A percentile compares a stretch with the other conserved stretches of the same genome.
These are phyloP conservation scores for Bipolaris oryzae DNA, from an alignment of 2,329 filamentous ascomycete species.

Conservation along the genomic window DNA sequence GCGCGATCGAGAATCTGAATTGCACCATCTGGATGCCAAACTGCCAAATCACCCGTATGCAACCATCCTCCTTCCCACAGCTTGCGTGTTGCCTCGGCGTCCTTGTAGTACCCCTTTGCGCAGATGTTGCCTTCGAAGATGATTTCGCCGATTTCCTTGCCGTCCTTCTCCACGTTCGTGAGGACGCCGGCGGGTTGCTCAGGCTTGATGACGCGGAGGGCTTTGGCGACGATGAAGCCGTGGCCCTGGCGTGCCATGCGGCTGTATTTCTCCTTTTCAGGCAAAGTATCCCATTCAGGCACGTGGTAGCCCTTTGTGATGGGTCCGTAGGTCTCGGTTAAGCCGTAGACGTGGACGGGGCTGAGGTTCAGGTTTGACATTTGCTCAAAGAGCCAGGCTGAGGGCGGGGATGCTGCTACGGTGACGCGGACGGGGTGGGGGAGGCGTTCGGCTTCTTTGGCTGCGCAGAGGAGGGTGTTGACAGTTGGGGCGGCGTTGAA, in stretches of 20 bases:
- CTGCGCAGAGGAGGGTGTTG: slow-evolving; percentile 87
- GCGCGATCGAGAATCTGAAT: slow-evolving; percentile 91
- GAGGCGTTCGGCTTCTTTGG: slow-evolving; percentile 74
- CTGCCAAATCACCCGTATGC: slow-evolving; percentile 90
- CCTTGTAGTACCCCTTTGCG: slow-evolving; percentile 89
- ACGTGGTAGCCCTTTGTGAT: slow-evolving; percentile 93
- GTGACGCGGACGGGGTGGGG: slow-evolving; percentile 79
- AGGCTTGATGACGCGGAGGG: slow-evolving; percentile 80
- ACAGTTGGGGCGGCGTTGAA: slow-evolving; percentile 97
- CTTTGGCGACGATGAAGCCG: slow-evolving; percentile 82
- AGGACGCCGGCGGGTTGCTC: slow-evolving; percentile 71
- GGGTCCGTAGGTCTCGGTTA: slow-evolving; percentile 89
- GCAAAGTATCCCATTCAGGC: slow-evolving; percentile 79
- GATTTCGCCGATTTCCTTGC: slow-evolving; percentile 80
- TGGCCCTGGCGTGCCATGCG: slow-evolving; percentile 95
- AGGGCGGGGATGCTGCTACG: slow-evolving; percentile 90
- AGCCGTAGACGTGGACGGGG: slow-evolving; percentile 91
- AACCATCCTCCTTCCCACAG: slow-evolving; percentile 85
- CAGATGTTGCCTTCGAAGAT: slow-evolving; percentile 93
- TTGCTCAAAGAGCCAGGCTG: slow-evolving; percentile 86
- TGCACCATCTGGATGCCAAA: slow-evolving; percentile 89
- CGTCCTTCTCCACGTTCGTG: slow-evolving; percentile 70
- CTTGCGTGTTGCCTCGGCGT: slow-evolving; percentile 81
- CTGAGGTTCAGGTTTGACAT: slow-evolving; percentile 88
- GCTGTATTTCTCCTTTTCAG: slow-evolving; percentile 76